These are phyloP conservation scores for Botryotinia calthae DNA, from an alignment of 2,329 filamentous ascomycete species.

Conservation along the genomic window DNA sequence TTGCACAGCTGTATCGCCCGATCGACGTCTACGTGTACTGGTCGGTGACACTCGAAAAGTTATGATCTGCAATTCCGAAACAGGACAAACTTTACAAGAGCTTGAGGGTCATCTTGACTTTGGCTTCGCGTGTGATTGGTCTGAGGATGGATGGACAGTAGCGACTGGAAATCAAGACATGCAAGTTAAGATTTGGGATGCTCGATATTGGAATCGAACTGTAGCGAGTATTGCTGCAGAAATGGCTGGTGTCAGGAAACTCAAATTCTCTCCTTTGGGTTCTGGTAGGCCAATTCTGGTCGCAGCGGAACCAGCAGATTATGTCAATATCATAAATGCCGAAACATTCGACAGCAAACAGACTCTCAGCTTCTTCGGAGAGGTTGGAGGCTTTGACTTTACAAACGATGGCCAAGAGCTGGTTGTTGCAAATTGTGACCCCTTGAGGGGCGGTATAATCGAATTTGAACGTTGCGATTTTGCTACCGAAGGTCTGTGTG, in stretches of 20 bases:
- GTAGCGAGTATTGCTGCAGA: constrained; percentile 58
- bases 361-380: constrained; percentile 70
- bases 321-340: constrained; percentile 68
- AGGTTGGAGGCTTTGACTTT: constrained; percentile 67
- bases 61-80: constrained; percentile 67
- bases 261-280: constrained; percentile 71
- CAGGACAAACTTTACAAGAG: constrained; percentile 54
- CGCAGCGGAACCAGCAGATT: constrained; percentile 73
- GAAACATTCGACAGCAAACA: constrained; percentile 64
- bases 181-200: constrained; percentile 72
- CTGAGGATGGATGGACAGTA: constrained; percentile 70
- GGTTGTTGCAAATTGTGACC: constrained; percentile 66
- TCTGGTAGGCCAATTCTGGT: constrained; percentile 65
- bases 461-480: constrained; percentile 38
- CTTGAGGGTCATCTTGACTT: constrained; percentile 66
- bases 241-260: constrained; percentile 65
- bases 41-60: constrained; percentile 68
- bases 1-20: constrained; percentile 69
- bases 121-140: constrained; percentile 78
- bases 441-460: constrained; percentile 57
- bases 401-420: constrained; percentile 65
- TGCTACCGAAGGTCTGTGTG: constrained; percentile 24
- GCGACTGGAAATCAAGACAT: constrained; percentile 77
- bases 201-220: constrained; percentile 61
- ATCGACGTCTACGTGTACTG: constrained; percentile 67